Base-by-base conservation (phyloP, 2,329 filamentous ascomycete genomes). In the Aspergillus transmontanensis region DNA sequence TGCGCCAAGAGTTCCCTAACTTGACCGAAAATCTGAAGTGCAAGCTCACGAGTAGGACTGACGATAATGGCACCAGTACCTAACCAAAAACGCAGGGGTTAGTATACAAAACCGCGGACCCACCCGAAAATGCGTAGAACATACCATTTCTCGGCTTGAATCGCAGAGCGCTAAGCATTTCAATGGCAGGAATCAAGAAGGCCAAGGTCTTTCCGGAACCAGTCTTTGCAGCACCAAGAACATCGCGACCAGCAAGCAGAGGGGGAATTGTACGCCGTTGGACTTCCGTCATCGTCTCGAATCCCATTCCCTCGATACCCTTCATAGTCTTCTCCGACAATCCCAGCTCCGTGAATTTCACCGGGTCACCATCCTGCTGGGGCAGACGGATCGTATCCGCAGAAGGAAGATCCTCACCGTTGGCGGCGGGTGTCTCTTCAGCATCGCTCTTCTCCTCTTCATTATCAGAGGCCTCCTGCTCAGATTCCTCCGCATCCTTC, bases 121-220 rank as follows among this genome's bases (percentile, higher is more conserved):
- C 6, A 46, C 39, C n/a, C 36, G 39, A 26, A 62, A 30, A 26
- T 43, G 28, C 11, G 63, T 34, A 43, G 19, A 34, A 58, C 72
- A 66, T 77, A 73, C 85, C 94, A 78, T 97, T 97, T 74, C 94
- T 86, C 23, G 94, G 94, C 83, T 98, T 98, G 85, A 97, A 98
- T 66, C 90, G 88, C 71, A 99, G 85, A 19, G 93, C 89, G 75
- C 89, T 89, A 64, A 99, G 85, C 89, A 97, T 96, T 81, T 98
- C 95, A 45, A 98, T 86, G 2, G 94, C 94, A 21, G 95, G 95
- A 62, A 98, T 94, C 65, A 99, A 83, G 81, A 99, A 99, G 3
- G 94, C 90, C 64, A 98, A 81, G 0, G 95, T 99, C 84, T 99
- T 99, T 76, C 95, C 95, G 26, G 92, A 96, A 50, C 94, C 94